A percentile compares a stretch with the other conserved stretches of the same genome.
Evolutionary conservation across 2,329 filamentous ascomycete genomes (phyloP).

Genomic region (Didymella exigua): DNA sequence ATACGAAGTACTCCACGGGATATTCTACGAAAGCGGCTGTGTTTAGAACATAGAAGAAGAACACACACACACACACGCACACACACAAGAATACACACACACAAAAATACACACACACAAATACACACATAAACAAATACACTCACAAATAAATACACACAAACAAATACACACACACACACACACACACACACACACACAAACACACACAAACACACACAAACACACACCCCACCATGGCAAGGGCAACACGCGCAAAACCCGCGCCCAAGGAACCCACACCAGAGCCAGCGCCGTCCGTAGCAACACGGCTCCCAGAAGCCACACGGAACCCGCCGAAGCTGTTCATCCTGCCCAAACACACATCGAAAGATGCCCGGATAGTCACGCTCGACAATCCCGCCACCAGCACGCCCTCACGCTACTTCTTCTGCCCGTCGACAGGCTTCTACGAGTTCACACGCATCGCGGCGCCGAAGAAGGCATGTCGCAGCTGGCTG

Average conservation of each 20-base stretch:
- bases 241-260: constrained; percentile 46
- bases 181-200: not conserved
- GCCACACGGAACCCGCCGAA: constrained; percentile 54
- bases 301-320: constrained; percentile 41
- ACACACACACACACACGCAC: not conserved
- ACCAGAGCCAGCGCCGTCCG: constrained; percentile 30
- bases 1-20: too few species aligned
- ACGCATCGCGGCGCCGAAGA: constrained; percentile 58
- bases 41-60: not conserved
- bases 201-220: too few species aligned
- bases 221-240: constrained; percentile 24
- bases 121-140: too few species aligned
- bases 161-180: not conserved
- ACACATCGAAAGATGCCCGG: constrained; percentile 58
- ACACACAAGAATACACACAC: too few species aligned
- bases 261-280: constrained; percentile 25
- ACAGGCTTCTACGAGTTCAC: constrained; percentile 68
- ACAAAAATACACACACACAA: too few species aligned
- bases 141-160: too few species aligned
- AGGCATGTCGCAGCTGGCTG: constrained; percentile 61
- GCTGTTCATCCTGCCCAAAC: constrained; percentile 63
- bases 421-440: constrained; percentile 65
- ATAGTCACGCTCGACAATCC: constrained; percentile 64
- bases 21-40: not conserved
- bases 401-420: constrained; percentile 52